Conservation (phyloP, 768 basidiomycete genomes). For the Lactifluus rugatus region DNA sequence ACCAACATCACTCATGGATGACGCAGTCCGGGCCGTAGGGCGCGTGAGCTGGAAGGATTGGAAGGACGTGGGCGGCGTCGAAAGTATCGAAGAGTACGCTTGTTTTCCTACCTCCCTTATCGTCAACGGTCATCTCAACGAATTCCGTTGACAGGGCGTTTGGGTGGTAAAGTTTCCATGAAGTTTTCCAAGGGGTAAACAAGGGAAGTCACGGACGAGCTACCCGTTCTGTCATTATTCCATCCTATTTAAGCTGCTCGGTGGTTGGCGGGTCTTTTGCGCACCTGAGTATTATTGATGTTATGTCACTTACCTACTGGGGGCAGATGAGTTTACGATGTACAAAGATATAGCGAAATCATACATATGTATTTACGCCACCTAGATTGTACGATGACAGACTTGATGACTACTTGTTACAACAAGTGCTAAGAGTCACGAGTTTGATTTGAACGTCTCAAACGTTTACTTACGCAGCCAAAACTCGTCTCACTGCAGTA, state of each 20-base stretch:
- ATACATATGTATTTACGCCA: no score
- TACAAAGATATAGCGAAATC: no score
- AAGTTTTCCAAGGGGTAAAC: no score
- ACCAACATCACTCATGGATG: conserved; percentile 31
- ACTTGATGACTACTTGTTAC: no score
- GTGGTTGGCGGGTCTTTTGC: not conserved
- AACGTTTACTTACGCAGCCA: no score
- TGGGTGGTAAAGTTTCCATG: not conserved
- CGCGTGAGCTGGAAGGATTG: conserved; percentile 25
- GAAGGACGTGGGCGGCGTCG: conserved; percentile 21
- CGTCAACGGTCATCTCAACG: not conserved
- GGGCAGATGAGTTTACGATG: not conserved
- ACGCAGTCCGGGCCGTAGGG: conserved; percentile 29
- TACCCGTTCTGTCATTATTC: not conserved
- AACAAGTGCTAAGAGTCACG: no score
- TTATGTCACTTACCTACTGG: not conserved
- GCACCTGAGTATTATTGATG: not conserved
- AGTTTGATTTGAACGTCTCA: no score
- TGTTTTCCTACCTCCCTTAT: not conserved
- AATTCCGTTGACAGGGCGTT: not conserved
- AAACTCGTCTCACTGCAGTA: no score
- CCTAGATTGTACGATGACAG: not conserved
- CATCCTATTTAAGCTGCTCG: not conserved
- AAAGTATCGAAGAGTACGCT: conserved; percentile 19
- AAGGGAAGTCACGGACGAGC: no score